These are phyloP conservation scores for Meira miltonrushii DNA, from an alignment of 1,284 basidiomycete genomes.

Conservation along the genomic window DNA sequence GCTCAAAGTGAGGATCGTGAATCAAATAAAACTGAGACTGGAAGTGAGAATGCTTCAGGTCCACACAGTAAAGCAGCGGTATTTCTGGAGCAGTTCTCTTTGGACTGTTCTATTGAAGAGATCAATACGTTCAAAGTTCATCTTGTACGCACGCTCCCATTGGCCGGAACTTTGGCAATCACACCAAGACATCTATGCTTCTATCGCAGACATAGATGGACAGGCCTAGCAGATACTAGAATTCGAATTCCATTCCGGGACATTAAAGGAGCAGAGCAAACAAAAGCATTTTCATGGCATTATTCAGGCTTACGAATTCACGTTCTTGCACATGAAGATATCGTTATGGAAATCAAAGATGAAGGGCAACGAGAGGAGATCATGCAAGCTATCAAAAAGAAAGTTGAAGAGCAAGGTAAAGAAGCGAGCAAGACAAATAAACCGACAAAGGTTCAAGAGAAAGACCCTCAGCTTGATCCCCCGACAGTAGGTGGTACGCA, in stretches of 20 bases:
- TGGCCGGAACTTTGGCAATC: slow-evolving; percentile 37
- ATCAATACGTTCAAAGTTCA: slow-evolving; percentile 30
- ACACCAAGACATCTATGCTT: slow-evolving; percentile 39
- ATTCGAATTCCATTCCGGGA: slow-evolving; percentile 39
- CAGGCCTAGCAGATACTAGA: slow-evolving; percentile 23
- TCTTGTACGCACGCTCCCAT: slow-evolving; percentile 36
- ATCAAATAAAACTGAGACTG: not conserved
- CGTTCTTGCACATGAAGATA: slow-evolving; percentile 33
- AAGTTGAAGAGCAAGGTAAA: not conserved
- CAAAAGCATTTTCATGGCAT: slow-evolving; percentile 35
- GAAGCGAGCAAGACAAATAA: not conserved
- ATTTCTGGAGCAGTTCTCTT: slow-evolving; percentile 1
- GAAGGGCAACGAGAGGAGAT: slow-evolving; percentile 23
- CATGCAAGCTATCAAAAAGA: not conserved
- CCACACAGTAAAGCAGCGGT: not conserved
- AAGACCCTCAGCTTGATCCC: not conserved
- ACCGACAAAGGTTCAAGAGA: not conserved
- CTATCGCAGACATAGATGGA: slow-evolving; percentile 22
- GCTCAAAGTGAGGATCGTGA: not conserved
- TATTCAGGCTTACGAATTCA: slow-evolving; percentile 37
- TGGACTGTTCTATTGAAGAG: slow-evolving; percentile 14
- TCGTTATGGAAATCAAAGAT: slow-evolving; percentile 33
- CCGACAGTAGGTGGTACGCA: too few species aligned
- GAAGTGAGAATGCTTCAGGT: not conserved
- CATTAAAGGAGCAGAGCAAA: slow-evolving; percentile 27